Evolutionary conservation across 768 basidiomycete species (phyloP).

Genomic region (Naematelia encephala): DNA sequence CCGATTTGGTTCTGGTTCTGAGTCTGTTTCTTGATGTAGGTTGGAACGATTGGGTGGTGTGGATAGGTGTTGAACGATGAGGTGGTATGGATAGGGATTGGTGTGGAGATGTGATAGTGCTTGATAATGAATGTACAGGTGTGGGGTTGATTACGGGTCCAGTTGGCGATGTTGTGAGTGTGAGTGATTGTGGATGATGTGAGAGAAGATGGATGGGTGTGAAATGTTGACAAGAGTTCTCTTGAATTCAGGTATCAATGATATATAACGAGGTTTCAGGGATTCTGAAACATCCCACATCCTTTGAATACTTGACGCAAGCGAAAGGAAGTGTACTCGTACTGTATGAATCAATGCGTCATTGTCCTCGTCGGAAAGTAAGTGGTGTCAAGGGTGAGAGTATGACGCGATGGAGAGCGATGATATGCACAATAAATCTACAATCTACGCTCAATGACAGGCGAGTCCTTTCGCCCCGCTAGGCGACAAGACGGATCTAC

Average conservation of each 20-base stretch:
- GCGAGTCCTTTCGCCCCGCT: conserved; percentile 64
- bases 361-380: too few relatives aligned
- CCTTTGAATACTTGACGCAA: not conserved
- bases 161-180: not conserved
- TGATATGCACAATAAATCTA: conserved; percentile 4
- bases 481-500: conserved; percentile 55
- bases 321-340: too few relatives aligned
- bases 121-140: not conserved
- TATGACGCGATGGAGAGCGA: not conserved
- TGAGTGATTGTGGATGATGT: not conserved
- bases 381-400: not conserved
- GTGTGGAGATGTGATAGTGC: not conserved
- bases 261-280: not conserved
- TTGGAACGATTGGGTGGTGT: not conserved
- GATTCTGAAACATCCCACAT: not conserved
- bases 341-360: too few relatives aligned
- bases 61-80: too few relatives aligned
- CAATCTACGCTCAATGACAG: conserved; percentile 59
- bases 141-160: not conserved
- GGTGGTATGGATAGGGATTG: too few relatives aligned
- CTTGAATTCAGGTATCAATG: not conserved
- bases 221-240: not conserved
- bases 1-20: not conserved
- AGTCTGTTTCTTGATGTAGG: not conserved
- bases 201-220: not conserved